phyloP scores from a whole-genome alignment of 768 basidiomycete genomes.

The Sistotremastrum niveocremeum region DNA sequence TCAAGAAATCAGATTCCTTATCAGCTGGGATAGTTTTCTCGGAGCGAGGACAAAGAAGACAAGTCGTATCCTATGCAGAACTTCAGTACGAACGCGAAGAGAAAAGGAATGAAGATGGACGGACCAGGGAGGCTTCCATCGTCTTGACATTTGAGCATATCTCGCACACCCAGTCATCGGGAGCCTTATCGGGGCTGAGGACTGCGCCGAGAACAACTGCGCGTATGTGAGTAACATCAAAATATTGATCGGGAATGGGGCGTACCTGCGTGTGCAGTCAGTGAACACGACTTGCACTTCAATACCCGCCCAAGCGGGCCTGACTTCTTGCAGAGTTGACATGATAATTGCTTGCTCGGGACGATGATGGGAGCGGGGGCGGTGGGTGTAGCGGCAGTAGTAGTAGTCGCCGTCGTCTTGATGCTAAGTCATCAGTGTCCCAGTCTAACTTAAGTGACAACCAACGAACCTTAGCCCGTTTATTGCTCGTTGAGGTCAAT shows the following conservation, averaged over 20 bases:
- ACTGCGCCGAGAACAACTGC: constrained; percentile 57
- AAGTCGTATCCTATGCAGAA: constrained; percentile 53
- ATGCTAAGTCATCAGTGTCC: too few relatives aligned
- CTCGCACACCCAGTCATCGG: constrained; percentile 78
- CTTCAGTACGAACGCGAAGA: not conserved
- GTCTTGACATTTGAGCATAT: constrained; percentile 75
- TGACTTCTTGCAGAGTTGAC: constrained; percentile 59
- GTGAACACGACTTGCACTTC: constrained; percentile 67
- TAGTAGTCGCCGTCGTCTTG: constrained; percentile 17
- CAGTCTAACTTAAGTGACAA: too few relatives aligned
- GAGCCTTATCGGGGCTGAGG: constrained; percentile 38
- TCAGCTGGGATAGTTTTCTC: constrained; percentile 28
- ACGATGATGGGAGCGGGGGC: constrained; percentile 29
- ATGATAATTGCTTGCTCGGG: constrained; percentile 48
- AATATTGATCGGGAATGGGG: not conserved
- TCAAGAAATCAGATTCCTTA: constrained; percentile 41
- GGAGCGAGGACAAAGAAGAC: constrained; percentile 68
- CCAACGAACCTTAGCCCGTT: constrained; percentile 44
- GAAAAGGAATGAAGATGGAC: constrained; percentile 9
- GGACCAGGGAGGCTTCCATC: constrained; percentile 69
- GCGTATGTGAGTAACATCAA: not conserved
- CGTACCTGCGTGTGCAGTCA: constrained; percentile 70
- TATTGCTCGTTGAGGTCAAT: constrained; percentile 35
- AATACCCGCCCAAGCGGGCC: constrained; percentile 70
- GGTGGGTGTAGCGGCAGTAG: constrained; percentile 48